Conservation (phyloP, 1,284 basidiomycete genomes). For the Austroboletus sp. region DNA sequence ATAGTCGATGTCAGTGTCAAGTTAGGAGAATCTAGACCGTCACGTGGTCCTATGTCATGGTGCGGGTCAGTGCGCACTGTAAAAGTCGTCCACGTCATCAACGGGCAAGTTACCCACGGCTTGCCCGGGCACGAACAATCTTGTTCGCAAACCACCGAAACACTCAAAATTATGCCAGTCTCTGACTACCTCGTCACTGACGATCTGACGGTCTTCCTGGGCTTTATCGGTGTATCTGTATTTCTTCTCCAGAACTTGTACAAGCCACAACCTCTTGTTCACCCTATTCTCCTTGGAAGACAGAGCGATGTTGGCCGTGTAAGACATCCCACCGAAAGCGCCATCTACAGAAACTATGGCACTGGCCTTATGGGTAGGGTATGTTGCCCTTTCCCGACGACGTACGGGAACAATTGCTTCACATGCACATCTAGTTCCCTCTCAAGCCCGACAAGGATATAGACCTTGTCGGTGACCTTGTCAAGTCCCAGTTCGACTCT, state of each 20-base stretch:
- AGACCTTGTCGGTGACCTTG: slow-evolving; percentile 56
- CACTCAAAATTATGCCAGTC: slow-evolving; percentile 35
- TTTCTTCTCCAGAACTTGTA: slow-evolving; percentile 70
- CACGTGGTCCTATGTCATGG: background rate
- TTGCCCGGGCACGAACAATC: background rate
- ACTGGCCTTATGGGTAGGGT: slow-evolving; percentile 73
- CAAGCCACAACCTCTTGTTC: slow-evolving; percentile 71
- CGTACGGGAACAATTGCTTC: background rate
- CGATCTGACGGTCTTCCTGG: slow-evolving; percentile 67
- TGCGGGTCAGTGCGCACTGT: no score
- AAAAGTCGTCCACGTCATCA: no score
- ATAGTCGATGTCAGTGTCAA: background rate
- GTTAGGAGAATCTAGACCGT: background rate
- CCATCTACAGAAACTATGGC: slow-evolving; percentile 75
- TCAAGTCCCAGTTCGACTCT: slow-evolving; percentile 58
- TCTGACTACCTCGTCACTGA: slow-evolving; percentile 61
- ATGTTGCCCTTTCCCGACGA: slow-evolving; percentile 23
- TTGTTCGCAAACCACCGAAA: background rate
- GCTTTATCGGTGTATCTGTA: slow-evolving; percentile 63
- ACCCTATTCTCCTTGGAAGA: slow-evolving; percentile 73
- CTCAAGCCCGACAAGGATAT: slow-evolving; percentile 63
- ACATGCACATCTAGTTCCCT: slow-evolving; percentile 51
- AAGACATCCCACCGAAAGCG: slow-evolving; percentile 65
- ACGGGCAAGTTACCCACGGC: slow-evolving; percentile 3
- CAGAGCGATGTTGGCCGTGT: slow-evolving; percentile 79